A percentile compares a stretch with the other conserved stretches of the same genome.
Conservation (phyloP, 306 rosid species). For the Dryas alaskensis region DNA sequence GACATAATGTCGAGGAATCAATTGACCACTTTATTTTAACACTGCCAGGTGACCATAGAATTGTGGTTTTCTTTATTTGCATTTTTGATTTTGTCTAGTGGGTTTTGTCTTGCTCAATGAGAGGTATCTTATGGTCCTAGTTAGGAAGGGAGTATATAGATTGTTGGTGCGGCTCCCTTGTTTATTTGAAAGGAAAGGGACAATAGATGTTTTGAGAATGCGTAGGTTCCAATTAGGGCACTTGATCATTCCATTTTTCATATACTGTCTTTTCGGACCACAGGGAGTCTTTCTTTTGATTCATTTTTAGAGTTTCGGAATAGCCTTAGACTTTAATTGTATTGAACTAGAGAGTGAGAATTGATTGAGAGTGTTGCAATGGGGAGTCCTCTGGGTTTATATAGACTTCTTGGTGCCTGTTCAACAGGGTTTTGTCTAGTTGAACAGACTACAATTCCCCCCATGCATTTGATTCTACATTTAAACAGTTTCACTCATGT, state of each 20-base stretch:
- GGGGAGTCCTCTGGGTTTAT: not conserved
- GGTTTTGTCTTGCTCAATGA: not conserved
- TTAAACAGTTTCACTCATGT: not conserved
- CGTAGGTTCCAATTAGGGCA: not conserved
- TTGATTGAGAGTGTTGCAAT: not conserved
- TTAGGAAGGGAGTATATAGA: not conserved
- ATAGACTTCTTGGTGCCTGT: not conserved
- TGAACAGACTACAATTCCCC: not conserved
- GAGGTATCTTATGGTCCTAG: not conserved
- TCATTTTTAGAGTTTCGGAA: not conserved
- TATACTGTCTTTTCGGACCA: not conserved
- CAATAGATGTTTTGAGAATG: not conserved
- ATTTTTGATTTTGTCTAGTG: not conserved
- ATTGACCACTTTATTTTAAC: not conserved
- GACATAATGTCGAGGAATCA: not conserved
- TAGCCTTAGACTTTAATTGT: not conserved
- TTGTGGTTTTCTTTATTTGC: not conserved
- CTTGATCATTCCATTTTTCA: not conserved
- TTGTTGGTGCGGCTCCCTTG: not conserved
- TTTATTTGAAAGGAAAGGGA: not conserved
- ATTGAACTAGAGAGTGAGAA: not conserved
- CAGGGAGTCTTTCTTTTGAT: not conserved
- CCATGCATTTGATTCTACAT: not conserved
- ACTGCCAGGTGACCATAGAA: not conserved
- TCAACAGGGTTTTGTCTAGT: not conserved